Evolutionary conservation across 768 basidiomycete species (phyloP), one percentile per base, ranked within the genome.

Genomic region (Flagelloscypha sp.): DNA sequence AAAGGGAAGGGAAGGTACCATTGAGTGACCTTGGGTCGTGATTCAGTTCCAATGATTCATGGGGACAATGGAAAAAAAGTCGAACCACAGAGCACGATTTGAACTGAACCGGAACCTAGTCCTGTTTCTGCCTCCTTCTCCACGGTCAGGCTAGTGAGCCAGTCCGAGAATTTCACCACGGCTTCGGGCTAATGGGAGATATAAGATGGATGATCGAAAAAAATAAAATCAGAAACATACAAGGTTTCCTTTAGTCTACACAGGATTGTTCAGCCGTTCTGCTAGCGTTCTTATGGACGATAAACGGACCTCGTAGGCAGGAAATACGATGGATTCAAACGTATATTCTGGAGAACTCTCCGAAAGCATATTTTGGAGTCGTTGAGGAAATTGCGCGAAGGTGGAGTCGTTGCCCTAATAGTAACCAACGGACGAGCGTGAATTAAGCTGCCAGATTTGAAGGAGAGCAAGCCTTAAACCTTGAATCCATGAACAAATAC

Each of bases 61-160:
- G n/a, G n/a, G n/a, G n/a, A n/a, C n/a, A n/a, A n/a, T n/a, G n/a
- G n/a, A n/a, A n/a, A n/a, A n/a, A n/a, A n/a, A n/a, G n/a, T n/a
- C n/a, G n/a, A 92, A 4, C 90, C 90, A 52, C 90, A 92, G 6
- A 95, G 65, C 3, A 92, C 82, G 32, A 94, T 72, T 53, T 76
- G 86, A 0, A 80, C 81, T 28, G 73, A 81, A 7, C 87, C 87
- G 8, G 84, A 80, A 5, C 80, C 80, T n/a, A 68, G 53, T 4
- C 85, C 84, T 33, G 76, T 67, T 9, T 78, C 75, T 15, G 81
- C 82, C 55, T 94, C 92, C 42, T 72, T 74, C 53, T 86, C 73
- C n/a, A 94, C 83, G 4, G 84, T 86, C 15, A 87, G 59, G n/a
- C 76, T 83, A 1, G 87, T 84, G 27, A 95, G 72, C 93, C 92